phyloP scores from a whole-genome alignment of 176 grass and related monocot species.

The Phoenix dactylifera region DNA sequence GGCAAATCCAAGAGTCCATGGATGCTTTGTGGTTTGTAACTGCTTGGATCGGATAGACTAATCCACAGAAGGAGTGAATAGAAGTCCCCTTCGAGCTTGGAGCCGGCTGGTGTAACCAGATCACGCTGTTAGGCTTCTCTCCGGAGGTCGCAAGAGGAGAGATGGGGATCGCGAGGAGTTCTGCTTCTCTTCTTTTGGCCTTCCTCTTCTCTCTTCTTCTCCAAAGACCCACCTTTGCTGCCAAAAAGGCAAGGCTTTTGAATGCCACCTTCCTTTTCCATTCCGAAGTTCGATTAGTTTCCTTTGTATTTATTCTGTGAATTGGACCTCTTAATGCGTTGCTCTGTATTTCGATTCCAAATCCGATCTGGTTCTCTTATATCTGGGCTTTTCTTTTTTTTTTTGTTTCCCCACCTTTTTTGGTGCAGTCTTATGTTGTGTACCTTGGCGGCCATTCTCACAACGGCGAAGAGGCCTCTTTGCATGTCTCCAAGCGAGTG shows the following conservation, averaged over 20 bases:
- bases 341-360: too few species aligned
- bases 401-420: too few species aligned
- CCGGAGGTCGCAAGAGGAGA: too few species aligned
- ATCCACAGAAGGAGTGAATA: too few species aligned
- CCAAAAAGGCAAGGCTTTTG: not conserved
- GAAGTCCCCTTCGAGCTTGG: too few species aligned
- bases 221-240: not conserved
- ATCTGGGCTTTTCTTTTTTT: too few species aligned
- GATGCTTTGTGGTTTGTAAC: too few species aligned
- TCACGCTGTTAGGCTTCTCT: too few species aligned
- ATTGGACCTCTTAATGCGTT: not conserved
- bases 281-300: not conserved
- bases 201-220: constrained; percentile 2
- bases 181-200: not conserved
- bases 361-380: too few species aligned
- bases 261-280: not conserved
- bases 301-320: not conserved
- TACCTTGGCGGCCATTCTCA: constrained; percentile 57
- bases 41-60: too few species aligned
- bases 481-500: constrained; percentile 13
- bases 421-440: constrained; percentile 47
- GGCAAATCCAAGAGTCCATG: too few species aligned
- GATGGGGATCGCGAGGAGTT: not conserved
- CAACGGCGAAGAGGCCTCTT: not conserved
- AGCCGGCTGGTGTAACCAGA: too few species aligned